Evolutionary conservation across 73 alveolate genomes (phyloP).

Genomic region (Symbiodinium natans): DNA sequence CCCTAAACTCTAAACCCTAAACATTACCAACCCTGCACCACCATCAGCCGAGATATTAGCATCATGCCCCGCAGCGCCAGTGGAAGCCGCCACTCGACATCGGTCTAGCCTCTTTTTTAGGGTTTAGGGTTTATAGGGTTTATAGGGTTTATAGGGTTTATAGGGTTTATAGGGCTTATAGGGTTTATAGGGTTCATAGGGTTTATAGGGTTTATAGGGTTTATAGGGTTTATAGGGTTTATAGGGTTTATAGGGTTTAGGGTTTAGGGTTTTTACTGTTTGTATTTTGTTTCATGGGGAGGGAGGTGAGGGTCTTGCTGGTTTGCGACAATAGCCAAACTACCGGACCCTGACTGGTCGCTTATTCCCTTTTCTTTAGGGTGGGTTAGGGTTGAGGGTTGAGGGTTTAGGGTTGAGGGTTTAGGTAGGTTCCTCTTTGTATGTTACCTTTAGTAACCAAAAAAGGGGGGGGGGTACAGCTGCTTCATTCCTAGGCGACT

Average conservation of each 20-base stretch:
- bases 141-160: neutral
- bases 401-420: too few species aligned
- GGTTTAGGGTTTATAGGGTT: neutral
- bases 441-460: too few species aligned
- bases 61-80: slow-evolving; percentile 14
- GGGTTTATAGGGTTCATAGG: neutral
- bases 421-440: too few species aligned
- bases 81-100: neutral
- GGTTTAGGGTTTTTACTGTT: neutral
- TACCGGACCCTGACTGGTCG: too few species aligned
- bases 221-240: neutral
- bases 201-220: neutral
- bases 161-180: neutral
- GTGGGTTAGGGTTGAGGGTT: too few species aligned
- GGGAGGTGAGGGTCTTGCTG: too few species aligned
- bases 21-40: neutral
- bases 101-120: neutral
- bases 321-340: too few species aligned
- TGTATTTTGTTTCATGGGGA: too few species aligned
- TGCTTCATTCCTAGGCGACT: too few species aligned
- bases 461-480: too few species aligned
- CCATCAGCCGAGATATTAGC: neutral
- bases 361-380: too few species aligned
- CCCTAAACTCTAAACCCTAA: too few species aligned
- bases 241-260: neutral